phyloP scores from a whole-genome alignment of 2,329 filamentous ascomycete genomes.

The Alternaria arborescens region DNA sequence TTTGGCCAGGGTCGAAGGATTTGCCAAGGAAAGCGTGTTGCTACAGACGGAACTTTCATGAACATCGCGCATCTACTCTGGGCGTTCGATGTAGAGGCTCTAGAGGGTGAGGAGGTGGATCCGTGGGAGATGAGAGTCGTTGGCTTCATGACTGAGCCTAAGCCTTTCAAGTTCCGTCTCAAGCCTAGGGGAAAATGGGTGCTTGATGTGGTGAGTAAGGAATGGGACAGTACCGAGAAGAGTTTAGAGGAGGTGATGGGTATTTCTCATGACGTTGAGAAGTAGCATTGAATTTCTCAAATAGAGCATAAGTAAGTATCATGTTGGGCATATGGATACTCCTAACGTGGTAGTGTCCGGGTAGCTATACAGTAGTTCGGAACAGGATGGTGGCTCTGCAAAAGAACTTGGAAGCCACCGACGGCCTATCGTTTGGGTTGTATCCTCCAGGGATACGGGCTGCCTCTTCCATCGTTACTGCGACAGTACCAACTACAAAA shows the following conservation, averaged over 20 bases:
- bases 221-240: constrained; percentile 11
- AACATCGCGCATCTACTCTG: constrained; percentile 16
- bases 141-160: constrained; percentile 21
- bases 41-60: constrained; percentile 17
- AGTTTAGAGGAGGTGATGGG: constrained; percentile 10
- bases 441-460: neutral
- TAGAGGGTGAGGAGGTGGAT: constrained; percentile 12
- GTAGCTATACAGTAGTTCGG: neutral
- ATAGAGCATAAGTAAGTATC: neutral
- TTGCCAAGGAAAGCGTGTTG: constrained; percentile 20
- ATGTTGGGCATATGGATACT: neutral
- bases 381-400: neutral
- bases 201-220: constrained; percentile 11
- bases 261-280: constrained; percentile 9
- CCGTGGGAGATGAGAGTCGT: constrained; percentile 16
- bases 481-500: no score
- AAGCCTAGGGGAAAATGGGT: constrained; percentile 18
- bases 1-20: constrained; percentile 20
- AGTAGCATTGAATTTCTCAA: neutral
- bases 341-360: neutral
- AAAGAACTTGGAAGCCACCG: neutral
- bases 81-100: constrained; percentile 14
- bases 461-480: neutral
- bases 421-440: neutral
- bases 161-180: constrained; percentile 15